Evolutionary conservation across 805 yeast species (phyloP), one percentile per base, ranked within the genome.

Genomic region (Phaffomyces opuntiae): DNA sequence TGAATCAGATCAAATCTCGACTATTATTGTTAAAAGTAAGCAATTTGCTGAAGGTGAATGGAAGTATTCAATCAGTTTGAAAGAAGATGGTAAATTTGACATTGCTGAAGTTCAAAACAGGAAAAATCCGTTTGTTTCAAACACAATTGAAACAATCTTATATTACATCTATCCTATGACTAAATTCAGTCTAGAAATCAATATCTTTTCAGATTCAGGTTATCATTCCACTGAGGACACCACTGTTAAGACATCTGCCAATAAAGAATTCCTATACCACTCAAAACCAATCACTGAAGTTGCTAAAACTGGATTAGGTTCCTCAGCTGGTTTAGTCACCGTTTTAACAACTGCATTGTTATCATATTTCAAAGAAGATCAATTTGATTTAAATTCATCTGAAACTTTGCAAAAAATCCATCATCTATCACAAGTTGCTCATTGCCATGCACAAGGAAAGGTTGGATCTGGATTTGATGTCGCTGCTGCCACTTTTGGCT

Each of bases 381-480:
- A 13, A 14, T 59, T 73, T 12, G 66, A 72, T 45, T 49, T 68
- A 3, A 36, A 48, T 0, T 50, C 62, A 8, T 32, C 39, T 0
- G 17, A 40, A 5, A 59, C 62, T 29, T 52, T 69, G 26, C 52
- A 55, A 5, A 49, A 62, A n/a, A 70, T 91, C 33, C 98, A 93
- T 62, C 91, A 88, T 56, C 64, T 88, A 26, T 78, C 96, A 0
- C 99, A 93, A 62, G 70, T 87, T 9, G 83, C 96, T 0, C 99
- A 93, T 63, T 90, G 96, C 62, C 74, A 78, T 47, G 98, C 99
- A 3, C 99, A 93, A 63, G 87, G 87, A 31, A 93, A 93, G 63
- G 81, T 93, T 25, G 99, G 99, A 0, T 88, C 96, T 4, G 99
- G 99, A 0, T 93, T 93, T 64, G 99, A 93, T 61, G 95, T 93